Evolutionary conservation across 495 filamentous ascomycete genomes (phyloP), one percentile per base, ranked within the genome.

Genomic region (Aspergillus conjunctus): DNA sequence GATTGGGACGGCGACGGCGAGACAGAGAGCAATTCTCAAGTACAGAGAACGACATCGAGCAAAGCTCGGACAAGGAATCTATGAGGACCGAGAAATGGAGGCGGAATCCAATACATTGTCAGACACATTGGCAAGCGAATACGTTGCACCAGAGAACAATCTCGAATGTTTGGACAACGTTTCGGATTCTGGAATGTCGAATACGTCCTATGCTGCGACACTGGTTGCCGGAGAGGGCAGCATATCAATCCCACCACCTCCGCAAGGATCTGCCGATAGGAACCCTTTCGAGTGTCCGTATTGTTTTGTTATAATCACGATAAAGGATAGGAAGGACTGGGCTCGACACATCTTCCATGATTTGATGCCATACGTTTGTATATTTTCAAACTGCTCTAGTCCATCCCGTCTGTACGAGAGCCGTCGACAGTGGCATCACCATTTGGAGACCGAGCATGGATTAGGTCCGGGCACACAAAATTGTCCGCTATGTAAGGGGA

Each of bases 281-380:
- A 49, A 15, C 7, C 61, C 60, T 2, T 72, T 69, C 41, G 64
- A 68, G 53, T 74, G 71, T 56, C 70, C 71, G 1, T 74, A 71
- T 43, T 74, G 71, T 51, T 67, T 57, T 41, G 44, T 56, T 14
- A 55, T 68, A 4, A 68, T 69, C 21, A 61, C 44, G 1, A 46
- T 61, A 21, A 51, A 41, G 11, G 44, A 62, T 14, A 33, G 22
- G 12, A 50, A 34, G 49, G 52, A 51, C 2, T 71, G 68, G 69
- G 61, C 59, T 4, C 61, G 65, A 8, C 71, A 74, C 56, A 48
- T 74, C 8, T 70, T 74, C 52, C 53, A 53, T 4, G 71, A 74
- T 37, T 15, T 72, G n/a, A 65, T 66, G 63, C 70, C 71, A 0
- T 74, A 74, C 52, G 44, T 63, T 1, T 74, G 71, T 43, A 20